Percentiles rank a stretch among this genome's conserved stretches.
These are phyloP conservation scores for Gardenia jasminoides DNA, from an alignment of 257 asterid species.

Conservation along the genomic window DNA sequence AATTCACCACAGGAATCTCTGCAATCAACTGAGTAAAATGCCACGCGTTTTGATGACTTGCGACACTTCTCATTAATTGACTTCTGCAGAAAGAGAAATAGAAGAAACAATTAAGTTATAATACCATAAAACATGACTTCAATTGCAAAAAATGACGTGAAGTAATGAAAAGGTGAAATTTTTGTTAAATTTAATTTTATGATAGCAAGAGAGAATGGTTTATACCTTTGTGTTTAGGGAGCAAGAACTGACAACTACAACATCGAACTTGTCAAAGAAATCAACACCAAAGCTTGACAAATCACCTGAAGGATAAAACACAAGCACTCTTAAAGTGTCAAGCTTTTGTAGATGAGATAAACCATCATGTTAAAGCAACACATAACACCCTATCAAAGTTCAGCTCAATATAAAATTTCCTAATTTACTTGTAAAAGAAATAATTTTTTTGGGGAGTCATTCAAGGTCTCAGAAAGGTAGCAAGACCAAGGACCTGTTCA, in stretches of 20 bases:
- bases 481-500: too few species aligned
- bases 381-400: too few species aligned
- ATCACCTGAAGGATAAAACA: constrained; percentile 30
- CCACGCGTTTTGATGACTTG: constrained; percentile 64
- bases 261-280: constrained; percentile 42
- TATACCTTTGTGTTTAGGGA: constrained; percentile 37
- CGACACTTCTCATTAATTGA: constrained; percentile 87
- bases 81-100: constrained; percentile 50
- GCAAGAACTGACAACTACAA: constrained; percentile 39
- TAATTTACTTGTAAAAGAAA: neutral
- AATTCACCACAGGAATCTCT: constrained; percentile 96
- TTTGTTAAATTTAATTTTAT: neutral
- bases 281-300: constrained; percentile 39
- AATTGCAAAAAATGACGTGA: neutral
- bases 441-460: too few species aligned
- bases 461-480: too few species aligned
- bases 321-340: neutral
- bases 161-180: neutral
- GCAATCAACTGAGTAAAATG: constrained; percentile 89
- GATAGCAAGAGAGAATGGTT: neutral
- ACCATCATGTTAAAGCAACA: too few species aligned
- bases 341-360: too few species aligned
- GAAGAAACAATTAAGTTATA: constrained; percentile 9
- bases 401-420: too few species aligned
- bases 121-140: neutral